Evolutionary conservation across 441 rosid species (phyloP).

Genomic region (Theobroma grandiflorum): DNA sequence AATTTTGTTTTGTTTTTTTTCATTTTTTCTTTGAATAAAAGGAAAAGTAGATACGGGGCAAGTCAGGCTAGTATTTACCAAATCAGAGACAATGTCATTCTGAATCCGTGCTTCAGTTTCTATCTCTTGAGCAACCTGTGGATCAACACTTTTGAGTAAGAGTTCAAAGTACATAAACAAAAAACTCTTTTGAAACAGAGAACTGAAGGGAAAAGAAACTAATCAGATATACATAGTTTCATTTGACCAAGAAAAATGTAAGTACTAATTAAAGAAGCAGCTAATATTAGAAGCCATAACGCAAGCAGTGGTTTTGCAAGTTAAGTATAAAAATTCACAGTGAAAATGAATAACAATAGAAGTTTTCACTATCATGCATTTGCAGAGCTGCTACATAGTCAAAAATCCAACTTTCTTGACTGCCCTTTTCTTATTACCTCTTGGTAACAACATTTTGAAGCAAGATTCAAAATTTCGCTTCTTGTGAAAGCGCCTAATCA

Average conservation of each 20-base stretch:
- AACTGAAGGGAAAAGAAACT: not conserved
- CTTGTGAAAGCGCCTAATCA: not conserved
- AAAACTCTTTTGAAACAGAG: not conserved
- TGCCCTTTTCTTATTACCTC: not conserved
- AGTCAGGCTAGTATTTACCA: constrained; percentile 33
- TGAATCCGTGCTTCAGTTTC: constrained; percentile 44
- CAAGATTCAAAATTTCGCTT: constrained; percentile 9
- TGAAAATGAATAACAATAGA: not conserved
- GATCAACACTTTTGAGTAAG: not conserved
- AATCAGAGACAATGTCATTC: constrained; percentile 40
- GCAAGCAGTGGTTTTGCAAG: not conserved
- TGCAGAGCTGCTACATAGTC: not conserved
- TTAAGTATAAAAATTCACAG: not conserved
- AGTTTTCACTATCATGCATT: not conserved
- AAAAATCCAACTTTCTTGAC: not conserved
- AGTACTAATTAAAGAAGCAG: not conserved
- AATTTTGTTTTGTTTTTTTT: no score
- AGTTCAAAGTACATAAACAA: not conserved
- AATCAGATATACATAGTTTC: not conserved
- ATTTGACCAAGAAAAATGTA: no score
- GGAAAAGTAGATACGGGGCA: not conserved
- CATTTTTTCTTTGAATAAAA: not conserved
- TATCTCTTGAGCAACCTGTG: constrained; percentile 49
- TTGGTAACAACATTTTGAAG: not conserved
- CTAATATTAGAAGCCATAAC: not conserved